phyloP scores from a whole-genome alignment of 169 alveolate species.

The Plasmodium fragile region DNA sequence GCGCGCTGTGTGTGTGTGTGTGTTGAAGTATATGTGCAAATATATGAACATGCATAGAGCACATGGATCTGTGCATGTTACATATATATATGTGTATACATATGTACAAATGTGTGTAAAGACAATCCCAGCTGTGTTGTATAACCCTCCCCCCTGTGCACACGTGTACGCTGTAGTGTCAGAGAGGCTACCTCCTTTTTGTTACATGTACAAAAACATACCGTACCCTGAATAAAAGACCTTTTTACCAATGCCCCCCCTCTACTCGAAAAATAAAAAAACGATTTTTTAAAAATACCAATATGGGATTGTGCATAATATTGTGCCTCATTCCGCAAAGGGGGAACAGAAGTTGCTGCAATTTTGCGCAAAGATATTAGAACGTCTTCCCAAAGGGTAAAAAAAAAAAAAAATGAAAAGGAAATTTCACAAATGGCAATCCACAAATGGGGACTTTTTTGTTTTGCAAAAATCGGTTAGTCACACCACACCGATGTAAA shows the following conservation, averaged over 20 bases:
- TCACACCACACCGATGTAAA: background rate
- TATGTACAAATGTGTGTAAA: background rate
- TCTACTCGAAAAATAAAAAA: background rate
- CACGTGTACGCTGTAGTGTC: background rate
- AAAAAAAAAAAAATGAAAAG: background rate
- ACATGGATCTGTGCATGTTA: background rate
- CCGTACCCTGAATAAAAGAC: background rate
- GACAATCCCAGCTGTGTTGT: background rate
- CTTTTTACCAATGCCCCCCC: background rate
- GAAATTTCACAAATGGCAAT: background rate
- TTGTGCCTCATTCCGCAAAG: background rate
- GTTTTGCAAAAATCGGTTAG: background rate
- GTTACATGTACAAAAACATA: background rate
- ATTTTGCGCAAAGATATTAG: background rate
- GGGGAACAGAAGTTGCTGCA: background rate
- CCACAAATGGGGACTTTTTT: background rate
- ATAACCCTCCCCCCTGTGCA: background rate
- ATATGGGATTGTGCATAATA: background rate
- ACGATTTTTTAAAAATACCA: background rate
- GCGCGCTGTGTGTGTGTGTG: background rate
- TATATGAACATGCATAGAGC: background rate
- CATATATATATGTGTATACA: background rate
- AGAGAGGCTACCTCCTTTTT: background rate
- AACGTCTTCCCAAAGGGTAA: background rate
- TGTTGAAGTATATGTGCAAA: background rate